A percentile compares a stretch with the other conserved stretches of the same genome.
phyloP scores from a whole-genome alignment of 2,329 filamentous ascomycete species.

The Aspergillus glaucus region DNA sequence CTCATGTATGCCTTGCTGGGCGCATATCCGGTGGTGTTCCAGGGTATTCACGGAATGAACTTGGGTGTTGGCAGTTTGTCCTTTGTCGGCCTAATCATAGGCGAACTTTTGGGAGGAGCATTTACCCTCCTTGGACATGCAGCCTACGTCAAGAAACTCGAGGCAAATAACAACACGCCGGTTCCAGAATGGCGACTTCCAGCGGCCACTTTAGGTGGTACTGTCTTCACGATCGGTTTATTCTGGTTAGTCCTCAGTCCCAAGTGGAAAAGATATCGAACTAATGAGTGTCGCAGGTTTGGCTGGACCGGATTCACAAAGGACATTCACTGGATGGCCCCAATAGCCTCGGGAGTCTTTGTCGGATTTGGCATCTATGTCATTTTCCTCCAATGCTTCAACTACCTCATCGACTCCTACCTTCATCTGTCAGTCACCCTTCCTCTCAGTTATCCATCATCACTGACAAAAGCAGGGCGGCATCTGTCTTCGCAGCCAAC shows the following conservation, averaged over 20 bases:
- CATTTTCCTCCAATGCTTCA: constrained; percentile 31
- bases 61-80: constrained; percentile 25
- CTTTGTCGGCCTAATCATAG: constrained; percentile 25
- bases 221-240: constrained; percentile 28
- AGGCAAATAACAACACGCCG: constrained; percentile 22
- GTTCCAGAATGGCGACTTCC: constrained; percentile 30
- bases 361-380: constrained; percentile 27
- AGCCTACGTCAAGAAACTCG: constrained; percentile 24
- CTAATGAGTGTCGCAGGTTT: constrained; percentile 12
- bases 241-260: constrained; percentile 24
- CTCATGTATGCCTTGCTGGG: constrained; percentile 24
- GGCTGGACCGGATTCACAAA: constrained; percentile 29
- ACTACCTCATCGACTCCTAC: constrained; percentile 36
- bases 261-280: not conserved
- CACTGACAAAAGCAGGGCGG: constrained; percentile 19
- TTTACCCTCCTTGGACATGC: constrained; percentile 22
- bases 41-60: constrained; percentile 25
- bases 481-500: constrained; percentile 34
- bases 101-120: constrained; percentile 21
- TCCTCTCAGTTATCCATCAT: not conserved
- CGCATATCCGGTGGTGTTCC: constrained; percentile 25
- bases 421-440: constrained; percentile 31
- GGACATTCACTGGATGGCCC: constrained; percentile 31
- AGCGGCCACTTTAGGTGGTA: constrained; percentile 24
- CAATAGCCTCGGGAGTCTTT: constrained; percentile 26